phyloP scores from a whole-genome alignment of 208 protist species.

The Acanthamoeba sp. region DNA sequence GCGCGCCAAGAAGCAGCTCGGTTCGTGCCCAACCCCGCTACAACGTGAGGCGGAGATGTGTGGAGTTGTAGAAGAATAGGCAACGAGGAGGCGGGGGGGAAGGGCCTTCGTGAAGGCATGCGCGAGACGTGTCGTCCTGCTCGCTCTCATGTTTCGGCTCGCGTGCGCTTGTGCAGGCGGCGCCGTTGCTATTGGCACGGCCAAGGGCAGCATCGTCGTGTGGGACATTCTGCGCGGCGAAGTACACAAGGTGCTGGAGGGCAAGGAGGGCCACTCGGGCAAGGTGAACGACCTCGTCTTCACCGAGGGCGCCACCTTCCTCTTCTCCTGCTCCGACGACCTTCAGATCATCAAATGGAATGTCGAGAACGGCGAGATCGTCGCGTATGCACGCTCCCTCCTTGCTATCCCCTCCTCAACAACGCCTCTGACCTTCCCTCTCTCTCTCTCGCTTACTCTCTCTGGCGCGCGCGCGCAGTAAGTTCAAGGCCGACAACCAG shows the following conservation, averaged over 20 bases:
- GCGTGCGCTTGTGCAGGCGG: neutral
- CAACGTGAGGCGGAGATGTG: no score
- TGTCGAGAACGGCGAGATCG: constrained; percentile 47
- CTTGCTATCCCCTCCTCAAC: neutral
- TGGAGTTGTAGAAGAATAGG: no score
- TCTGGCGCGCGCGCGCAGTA: neutral
- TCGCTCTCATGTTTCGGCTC: neutral
- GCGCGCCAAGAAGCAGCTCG: constrained; percentile 47
- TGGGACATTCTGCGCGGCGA: neutral
- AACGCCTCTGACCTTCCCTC: neutral
- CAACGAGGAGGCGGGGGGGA: no score
- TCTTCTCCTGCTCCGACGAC: constrained; percentile 71
- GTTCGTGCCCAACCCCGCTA: no score
- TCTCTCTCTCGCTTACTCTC: neutral
- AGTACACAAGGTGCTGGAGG: constrained; percentile 41
- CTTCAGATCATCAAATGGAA: constrained; percentile 70
- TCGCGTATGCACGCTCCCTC: constrained; percentile 18
- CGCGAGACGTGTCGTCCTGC: no score
- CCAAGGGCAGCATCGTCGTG: constrained; percentile 45
- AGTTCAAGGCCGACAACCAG: constrained; percentile 63
- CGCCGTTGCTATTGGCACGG: neutral
- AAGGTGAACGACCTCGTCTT: constrained; percentile 53
- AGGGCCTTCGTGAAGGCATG: no score
- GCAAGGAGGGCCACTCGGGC: constrained; percentile 56
- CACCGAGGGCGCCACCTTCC: constrained; percentile 49